A percentile compares a stretch with the other conserved stretches of the same genome.
Conservation (phyloP, 495 filamentous ascomycete species). For the Aspergillus coremiiformis region DNA sequence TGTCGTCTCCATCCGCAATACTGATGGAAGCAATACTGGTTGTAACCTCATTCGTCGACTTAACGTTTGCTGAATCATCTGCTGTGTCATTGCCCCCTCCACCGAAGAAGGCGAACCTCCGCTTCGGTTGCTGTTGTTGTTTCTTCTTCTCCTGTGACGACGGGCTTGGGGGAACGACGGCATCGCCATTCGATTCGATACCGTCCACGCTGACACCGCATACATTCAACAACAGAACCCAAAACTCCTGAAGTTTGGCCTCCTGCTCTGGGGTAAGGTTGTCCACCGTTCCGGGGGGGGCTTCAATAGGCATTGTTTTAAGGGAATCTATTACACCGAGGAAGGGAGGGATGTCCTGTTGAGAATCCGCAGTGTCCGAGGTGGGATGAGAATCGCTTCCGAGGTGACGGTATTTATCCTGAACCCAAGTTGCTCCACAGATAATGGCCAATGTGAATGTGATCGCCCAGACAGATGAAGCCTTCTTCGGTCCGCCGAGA, state of each 20-base stretch:
- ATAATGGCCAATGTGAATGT: slow-evolving; percentile 27
- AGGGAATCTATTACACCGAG: slow-evolving; percentile 38
- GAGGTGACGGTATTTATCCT: slow-evolving; percentile 24
- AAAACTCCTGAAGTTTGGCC: slow-evolving; percentile 79
- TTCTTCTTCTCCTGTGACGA: slow-evolving; percentile 51
- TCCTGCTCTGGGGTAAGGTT: slow-evolving; percentile 86
- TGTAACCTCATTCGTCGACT: slow-evolving; percentile 28
- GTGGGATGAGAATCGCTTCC: slow-evolving; percentile 5
- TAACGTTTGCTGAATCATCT: slow-evolving; percentile 33
- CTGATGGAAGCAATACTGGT: slow-evolving; percentile 25
- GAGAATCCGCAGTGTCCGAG: slow-evolving; percentile 1
- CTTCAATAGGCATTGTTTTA: slow-evolving; percentile 33
- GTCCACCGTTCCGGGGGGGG: slow-evolving; percentile 69
- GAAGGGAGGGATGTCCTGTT: slow-evolving; percentile 21
- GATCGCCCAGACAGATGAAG: slow-evolving; percentile 35
- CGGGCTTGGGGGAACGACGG: slow-evolving; percentile 18
- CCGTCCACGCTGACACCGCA: slow-evolving; percentile 55
- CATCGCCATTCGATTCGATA: slow-evolving; percentile 20
- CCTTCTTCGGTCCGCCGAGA: slow-evolving; percentile 27
- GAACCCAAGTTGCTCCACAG: slow-evolving; percentile 32
- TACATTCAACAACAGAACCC: slow-evolving; percentile 67
- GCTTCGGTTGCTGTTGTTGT: slow-evolving; percentile 69
- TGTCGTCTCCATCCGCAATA: slow-evolving; percentile 66
- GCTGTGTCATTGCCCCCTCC: slow-evolving; percentile 48
- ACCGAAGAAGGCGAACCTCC: slow-evolving; percentile 54